Evolutionary conservation across 1,284 basidiomycete genomes (phyloP).

Genomic region (Sutorius eximius): DNA sequence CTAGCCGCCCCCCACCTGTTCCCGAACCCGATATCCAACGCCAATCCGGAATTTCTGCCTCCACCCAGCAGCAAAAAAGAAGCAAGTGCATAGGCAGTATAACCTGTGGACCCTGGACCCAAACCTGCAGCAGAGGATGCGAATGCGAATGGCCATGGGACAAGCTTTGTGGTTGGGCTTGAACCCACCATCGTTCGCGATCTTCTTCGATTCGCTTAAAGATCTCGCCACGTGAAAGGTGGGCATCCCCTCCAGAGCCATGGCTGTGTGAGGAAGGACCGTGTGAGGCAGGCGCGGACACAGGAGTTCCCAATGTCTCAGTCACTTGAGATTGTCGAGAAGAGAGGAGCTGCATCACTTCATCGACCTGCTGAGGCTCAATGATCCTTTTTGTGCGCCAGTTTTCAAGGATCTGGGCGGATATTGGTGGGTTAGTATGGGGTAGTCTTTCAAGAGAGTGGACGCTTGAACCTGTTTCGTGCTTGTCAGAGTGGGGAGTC

Average conservation of each 20-base stretch:
- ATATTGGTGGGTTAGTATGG: no score
- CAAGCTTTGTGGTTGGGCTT: conserved; percentile 45
- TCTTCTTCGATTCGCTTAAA: conserved; percentile 53
- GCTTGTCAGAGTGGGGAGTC: conserved; percentile 82
- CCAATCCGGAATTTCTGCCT: conserved; percentile 20
- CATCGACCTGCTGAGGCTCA: conserved; percentile 72
- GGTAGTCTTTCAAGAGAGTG: neutral
- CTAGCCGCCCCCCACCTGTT: conserved; percentile 89
- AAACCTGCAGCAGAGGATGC: neutral
- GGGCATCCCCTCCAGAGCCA: conserved; percentile 8
- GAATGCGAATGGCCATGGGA: neutral
- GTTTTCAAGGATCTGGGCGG: conserved; percentile 79
- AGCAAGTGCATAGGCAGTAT: conserved; percentile 15
- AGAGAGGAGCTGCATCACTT: conserved; percentile 53
- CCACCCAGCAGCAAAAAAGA: conserved; percentile 35
- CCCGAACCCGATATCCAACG: conserved; percentile 60
- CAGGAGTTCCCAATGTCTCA: conserved; percentile 23
- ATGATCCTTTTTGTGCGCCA: conserved; percentile 84
- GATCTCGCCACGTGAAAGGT: conserved; percentile 66
- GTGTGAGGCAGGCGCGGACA: neutral
- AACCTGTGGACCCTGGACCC: neutral
- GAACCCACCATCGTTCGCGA: conserved; percentile 90
- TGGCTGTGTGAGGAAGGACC: conserved; percentile 9
- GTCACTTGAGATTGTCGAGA: conserved; percentile 41
- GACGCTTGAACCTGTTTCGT: conserved; percentile 69